A percentile compares a stretch with the other conserved stretches of the same genome.
Evolutionary conservation across 768 basidiomycete species (phyloP).

Genomic region (Trametes cubensis): DNA sequence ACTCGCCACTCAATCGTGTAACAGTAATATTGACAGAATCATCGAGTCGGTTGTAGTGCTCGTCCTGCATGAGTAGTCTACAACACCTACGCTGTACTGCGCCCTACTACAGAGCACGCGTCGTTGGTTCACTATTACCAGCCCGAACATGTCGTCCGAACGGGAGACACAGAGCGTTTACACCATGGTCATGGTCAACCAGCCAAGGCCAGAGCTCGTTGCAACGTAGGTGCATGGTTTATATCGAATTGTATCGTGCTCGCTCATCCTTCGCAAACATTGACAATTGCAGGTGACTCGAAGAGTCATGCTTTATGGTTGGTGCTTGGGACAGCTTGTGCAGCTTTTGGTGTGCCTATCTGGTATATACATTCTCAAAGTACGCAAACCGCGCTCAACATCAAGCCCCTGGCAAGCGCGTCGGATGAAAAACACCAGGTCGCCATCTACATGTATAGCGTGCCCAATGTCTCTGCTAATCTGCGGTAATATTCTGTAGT

Average conservation of each 20-base stretch:
- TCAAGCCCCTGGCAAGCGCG: not conserved
- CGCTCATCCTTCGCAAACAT: not conserved
- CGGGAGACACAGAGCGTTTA: not conserved
- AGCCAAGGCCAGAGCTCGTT: not conserved
- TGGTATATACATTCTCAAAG: constrained; percentile 2
- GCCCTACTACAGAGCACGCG: not conserved
- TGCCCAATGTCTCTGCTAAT: not conserved
- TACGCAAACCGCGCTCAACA: not conserved
- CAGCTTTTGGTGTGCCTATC: not conserved
- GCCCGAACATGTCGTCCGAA: too few species aligned
- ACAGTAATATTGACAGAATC: not conserved
- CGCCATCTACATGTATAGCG: not conserved
- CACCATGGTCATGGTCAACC: not conserved
- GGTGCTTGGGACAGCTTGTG: constrained; percentile 5
- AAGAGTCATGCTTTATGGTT: not conserved
- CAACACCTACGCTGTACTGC: not conserved
- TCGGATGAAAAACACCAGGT: not conserved
- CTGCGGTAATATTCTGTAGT: too few species aligned
- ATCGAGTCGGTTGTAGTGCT: not conserved
- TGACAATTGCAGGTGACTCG: not conserved
- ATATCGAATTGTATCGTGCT: not conserved
- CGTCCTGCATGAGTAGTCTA: constrained; percentile 1
- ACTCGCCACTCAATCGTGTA: not conserved
- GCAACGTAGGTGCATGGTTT: too few species aligned
- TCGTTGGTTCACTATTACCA: not conserved